Base-by-base conservation (phyloP, 1,139 yeast genomes). In the Suhomyces kunorum region DNA sequence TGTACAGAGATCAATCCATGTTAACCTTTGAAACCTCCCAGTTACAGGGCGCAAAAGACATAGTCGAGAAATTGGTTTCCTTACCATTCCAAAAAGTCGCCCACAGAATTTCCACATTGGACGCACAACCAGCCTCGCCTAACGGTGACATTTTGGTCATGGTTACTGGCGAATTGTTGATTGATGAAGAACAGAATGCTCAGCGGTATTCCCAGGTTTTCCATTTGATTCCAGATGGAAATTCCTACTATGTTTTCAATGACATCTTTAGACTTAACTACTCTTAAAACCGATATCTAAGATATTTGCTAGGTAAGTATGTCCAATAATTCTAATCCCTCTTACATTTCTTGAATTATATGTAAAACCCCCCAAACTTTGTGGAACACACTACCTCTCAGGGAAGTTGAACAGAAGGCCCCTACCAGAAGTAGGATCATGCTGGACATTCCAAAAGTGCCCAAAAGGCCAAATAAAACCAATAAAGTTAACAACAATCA, bases 1-100 rank as follows among this genome's bases (percentile, higher is more conserved):
- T 92, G 58, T 92, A 92, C 82, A 85, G 98, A 64, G 96, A 87
- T 46, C 90, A 86, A 63, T 89, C 98, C 22, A 94, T 94, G 99
- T 76, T 94, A 68, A 92, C 98, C 34, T 92, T 92, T 59, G 98
- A 94, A 71, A 83, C 90, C 43, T 75, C 92, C 44, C 97, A 90
- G 74, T 76, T 87, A 54, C 98, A 92, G 74, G 98, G 99, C 51
- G 87, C 95, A 46, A 83, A 84, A 69, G 85, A 76, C 56, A 92
- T 92, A 58, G 89, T 90, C 50, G 98, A 90, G 71, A 92, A 92
- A 67, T 79, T 92, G 54, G 80, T 78, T 31, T 77, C 88, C 23
- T 78, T 92, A 57, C 97, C 97, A 39, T 92, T 92, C 76, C 84
- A 78, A 63, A 88, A 88, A 70, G 97, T 94, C 46, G 83, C 80